These are phyloP conservation scores for Cutaneotrichosporon sp. DNA, from an alignment of 1,284 basidiomycete species.

Conservation along the genomic window DNA sequence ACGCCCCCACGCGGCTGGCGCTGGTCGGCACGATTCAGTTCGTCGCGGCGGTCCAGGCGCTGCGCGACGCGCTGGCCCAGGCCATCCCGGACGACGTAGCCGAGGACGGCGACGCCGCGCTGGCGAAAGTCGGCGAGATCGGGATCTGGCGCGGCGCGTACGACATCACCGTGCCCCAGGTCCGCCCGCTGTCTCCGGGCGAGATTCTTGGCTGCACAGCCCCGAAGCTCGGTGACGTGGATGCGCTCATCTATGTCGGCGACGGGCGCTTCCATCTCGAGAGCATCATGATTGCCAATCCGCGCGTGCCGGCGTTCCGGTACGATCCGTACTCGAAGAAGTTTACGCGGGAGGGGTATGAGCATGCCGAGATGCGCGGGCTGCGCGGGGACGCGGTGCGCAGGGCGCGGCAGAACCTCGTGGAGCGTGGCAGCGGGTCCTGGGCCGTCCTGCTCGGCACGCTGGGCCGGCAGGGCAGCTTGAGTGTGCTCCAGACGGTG, in stretches of 20 bases:
- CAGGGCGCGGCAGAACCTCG: constrained; percentile 63
- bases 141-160: constrained; percentile 57
- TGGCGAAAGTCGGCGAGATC: constrained; percentile 38
- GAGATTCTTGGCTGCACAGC: constrained; percentile 98
- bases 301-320: constrained; percentile 88
- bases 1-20: constrained; percentile 64
- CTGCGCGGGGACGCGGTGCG: constrained; percentile 73
- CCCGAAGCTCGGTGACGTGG: constrained; percentile 67
- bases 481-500: constrained; percentile 82
- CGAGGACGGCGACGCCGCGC: constrained; percentile 15
- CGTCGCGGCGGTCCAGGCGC: constrained; percentile 75
- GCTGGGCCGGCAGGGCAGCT: constrained; percentile 86
- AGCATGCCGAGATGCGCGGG: constrained; percentile 80
- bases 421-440: constrained; percentile 37
- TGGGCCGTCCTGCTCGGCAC: constrained; percentile 98
- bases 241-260: constrained; percentile 89
- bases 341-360: constrained; percentile 85
- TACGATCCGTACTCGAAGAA: constrained; percentile 99
- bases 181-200: constrained; percentile 90
- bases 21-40: constrained; percentile 95
- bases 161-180: constrained; percentile 75
- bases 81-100: constrained; percentile 38
- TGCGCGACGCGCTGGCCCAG: constrained; percentile 67
- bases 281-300: constrained; percentile 99
- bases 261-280: constrained; percentile 98